Evolutionary conservation across 306 rosid genomes (phyloP), one percentile per base, ranked within the genome.

Genomic region (peach (Prunus persica)): DNA sequence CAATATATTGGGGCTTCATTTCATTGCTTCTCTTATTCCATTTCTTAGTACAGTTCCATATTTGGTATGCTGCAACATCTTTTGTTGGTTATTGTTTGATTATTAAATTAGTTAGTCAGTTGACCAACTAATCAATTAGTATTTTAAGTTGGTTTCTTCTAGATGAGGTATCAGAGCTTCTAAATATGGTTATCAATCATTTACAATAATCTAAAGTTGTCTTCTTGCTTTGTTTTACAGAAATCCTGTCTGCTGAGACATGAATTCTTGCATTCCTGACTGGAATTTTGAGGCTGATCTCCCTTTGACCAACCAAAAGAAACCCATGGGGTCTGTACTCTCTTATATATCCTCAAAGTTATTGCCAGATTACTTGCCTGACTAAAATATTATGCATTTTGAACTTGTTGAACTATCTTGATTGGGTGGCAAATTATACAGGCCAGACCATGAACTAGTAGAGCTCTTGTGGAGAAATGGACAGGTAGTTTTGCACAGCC

Each of bases 391-490:
- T 18, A 6, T 52, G 16, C 9, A 60, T 79, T 68, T 73, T 41
- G 49, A 66, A 49, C 55, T 22, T 71, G 67, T 71, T 78, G 65
- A 80, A 71, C 62, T 79, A 72, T 67, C 38, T 82, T 63, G 10
- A 67, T 50, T 49, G 7, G 9, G 34, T 82, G 82, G 28, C 69
- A 72, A 69, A 47, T 80, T 83, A 76, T 78, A 58, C 98, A 93
- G 96, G 89, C 82, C 46, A 3, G 91, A 91, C 70, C 82, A 79
- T 85, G 96, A 91, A 70, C 74, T 91, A 10, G 95, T 88, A 30
- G 98, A 93, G 87, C 91, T 93, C 28, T 43, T 90, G 71, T 89
- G 98, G 96, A 77, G 83, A 81, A 86, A 93, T 82, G 98, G 98
- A n/a, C 96, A 89, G 58, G 91, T 93, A 72, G 96, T 93, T 49